Base-by-base conservation (phyloP, 345 rosid species). In the Passiflora organensis region DNA sequence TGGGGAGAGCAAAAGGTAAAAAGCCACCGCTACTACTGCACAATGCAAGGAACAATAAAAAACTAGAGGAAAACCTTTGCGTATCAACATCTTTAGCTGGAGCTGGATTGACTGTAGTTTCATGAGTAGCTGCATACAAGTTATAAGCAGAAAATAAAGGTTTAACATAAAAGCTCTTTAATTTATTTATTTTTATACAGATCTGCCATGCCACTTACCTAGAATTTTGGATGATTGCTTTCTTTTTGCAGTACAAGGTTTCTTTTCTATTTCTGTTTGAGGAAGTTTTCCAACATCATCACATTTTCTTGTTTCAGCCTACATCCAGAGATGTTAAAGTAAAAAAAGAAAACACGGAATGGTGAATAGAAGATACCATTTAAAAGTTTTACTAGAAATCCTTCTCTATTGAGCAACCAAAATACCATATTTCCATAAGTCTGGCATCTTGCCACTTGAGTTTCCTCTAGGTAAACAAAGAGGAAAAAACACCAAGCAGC, bases 391-490 rank as follows among this genome's bases (percentile, higher is more conserved):
- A 12, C 13, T 8, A 15, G n/a, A 4, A 15, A 0, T 41, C n/a
- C 43, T 41, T 6, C 2, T 11, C 5, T 13, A 34, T 1, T 24
- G 11, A 18, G 17, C 34, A 20, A 17, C 23, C 39, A 43, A 55
- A 45, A 43, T 59, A 80, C 82, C 72, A 74, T 63, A 48, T 56
- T 61, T 56, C 57, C 59, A 62, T 67, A 53, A 54, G 55, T 53
- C 17, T 56, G 58, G 52, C 55, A 44, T 47, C 67, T 60, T 53
- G 22, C 43, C 20, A 32, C 67, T 28, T 52, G 63, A 12, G 67
- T 66, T 55, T 74, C 69, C 51, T 56, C 69, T 85, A 80, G 34
- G 66, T 19, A 20, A 51, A 56, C 43, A 59, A 10, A 43, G 37
- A 51, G 15, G 37, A 51, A 23, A 43, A 52, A 57, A 47, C 17